Base-by-base conservation (phyloP, 2,329 filamentous ascomycete species). In the Ciborinia camelliae region DNA sequence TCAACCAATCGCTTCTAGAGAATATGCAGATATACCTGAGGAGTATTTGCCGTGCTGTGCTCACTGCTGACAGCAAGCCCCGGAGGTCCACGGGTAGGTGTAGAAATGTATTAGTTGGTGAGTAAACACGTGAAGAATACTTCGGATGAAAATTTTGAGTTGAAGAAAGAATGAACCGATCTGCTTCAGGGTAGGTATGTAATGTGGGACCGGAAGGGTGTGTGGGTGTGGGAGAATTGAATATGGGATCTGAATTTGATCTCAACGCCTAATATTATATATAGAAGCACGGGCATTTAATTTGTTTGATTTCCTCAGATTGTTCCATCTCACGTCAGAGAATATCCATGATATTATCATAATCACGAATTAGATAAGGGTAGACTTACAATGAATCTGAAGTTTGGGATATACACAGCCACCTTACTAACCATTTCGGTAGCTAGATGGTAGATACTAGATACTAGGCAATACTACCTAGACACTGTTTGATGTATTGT, bases 281-380 rank as follows among this genome's bases (percentile, higher is more conserved):
- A 39, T 59, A 63, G 52, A 63, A 63, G 30, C 62, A 50, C 52
- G 43, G 62, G 43, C 53, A 59, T 43, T 39, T 41, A 32, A 28
- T 26, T 39, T 58, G 45, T 63, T 59, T 63, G 52, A 59, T 50
- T 53, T 57, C 45, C 43, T 41, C 47, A 15, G 28, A n/a, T 37
- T 63, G 62, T 63, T 63, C 62, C 62, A 63, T 63, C 62, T 63
- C 53, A 59, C 62, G 43, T 63, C 62, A 63, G 52, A 63, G 53
- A 63, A 50, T 41, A 50, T 35, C 35, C 35, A 37, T 5, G 12
- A 37, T 37, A n/a, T 10, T 8, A 58, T 48, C n/a, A 39, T 18
- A 2, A 35, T 15, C 23, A 41, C 51, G 39, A 58, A 63, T 63
- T 15, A 23, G 48, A 62, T 39, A 39, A 43, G 14, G 59, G 32